phyloP scores from a whole-genome alignment of 2,329 filamentous ascomycete species.

The Fusarium armeniacum region DNA sequence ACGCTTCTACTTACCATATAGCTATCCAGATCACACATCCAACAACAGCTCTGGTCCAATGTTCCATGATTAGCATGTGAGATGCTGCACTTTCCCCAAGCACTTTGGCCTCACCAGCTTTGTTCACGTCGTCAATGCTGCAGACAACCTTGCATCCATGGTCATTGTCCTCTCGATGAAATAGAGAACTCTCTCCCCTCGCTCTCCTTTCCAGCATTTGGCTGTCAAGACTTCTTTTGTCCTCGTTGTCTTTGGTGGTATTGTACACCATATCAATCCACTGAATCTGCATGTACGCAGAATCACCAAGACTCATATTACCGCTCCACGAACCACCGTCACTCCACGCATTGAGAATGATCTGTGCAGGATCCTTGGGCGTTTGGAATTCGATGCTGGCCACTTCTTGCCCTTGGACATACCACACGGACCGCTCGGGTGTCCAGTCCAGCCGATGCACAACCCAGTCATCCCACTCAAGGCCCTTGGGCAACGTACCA shows the following conservation, averaged over 20 bases:
- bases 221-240: slow-evolving; percentile 25
- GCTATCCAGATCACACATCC: slow-evolving; percentile 10
- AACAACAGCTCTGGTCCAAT: slow-evolving; percentile 10
- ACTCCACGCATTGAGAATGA: slow-evolving; percentile 73
- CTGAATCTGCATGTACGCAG: slow-evolving; percentile 70
- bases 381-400: slow-evolving; percentile 69
- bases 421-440: slow-evolving; percentile 67
- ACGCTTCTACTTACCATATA: background rate
- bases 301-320: slow-evolving; percentile 65
- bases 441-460: slow-evolving; percentile 73
- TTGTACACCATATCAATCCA: slow-evolving; percentile 74
- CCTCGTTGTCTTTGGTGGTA: slow-evolving; percentile 44
- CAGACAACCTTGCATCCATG: slow-evolving; percentile 50
- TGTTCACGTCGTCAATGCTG: slow-evolving; percentile 54
- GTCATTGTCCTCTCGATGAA: slow-evolving; percentile 49
- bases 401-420: slow-evolving; percentile 64
- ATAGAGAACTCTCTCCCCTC: slow-evolving; percentile 53
- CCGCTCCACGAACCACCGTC: slow-evolving; percentile 72
- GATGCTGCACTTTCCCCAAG: slow-evolving; percentile 48
- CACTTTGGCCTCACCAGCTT: slow-evolving; percentile 44
- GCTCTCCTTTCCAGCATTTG: background rate
- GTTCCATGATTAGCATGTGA: slow-evolving; percentile 2
- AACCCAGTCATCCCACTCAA: slow-evolving; percentile 68
- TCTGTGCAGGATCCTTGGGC: slow-evolving; percentile 64
- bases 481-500: slow-evolving; percentile 60